phyloP scores from a whole-genome alignment of 371 early-diverging fungal species.

The Mortierella sp. region DNA sequence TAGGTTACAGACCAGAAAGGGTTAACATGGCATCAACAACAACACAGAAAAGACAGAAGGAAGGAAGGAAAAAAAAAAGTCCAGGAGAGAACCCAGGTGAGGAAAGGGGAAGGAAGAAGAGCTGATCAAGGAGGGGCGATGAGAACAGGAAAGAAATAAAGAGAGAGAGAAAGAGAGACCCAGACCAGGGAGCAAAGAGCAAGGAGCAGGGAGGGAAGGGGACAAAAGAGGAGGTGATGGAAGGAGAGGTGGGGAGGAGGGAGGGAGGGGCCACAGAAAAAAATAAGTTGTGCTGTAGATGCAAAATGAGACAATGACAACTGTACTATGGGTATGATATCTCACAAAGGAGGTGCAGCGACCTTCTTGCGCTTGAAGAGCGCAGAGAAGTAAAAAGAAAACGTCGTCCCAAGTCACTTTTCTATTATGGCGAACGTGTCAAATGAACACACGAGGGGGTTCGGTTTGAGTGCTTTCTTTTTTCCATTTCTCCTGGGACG shows the following conservation, averaged over 20 bases:
- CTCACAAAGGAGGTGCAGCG: neutral
- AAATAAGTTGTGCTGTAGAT: too few relatives aligned
- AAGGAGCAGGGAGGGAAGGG: neutral
- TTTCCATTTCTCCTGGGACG: neutral
- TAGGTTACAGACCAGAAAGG: conserved; percentile 10
- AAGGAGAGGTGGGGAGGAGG: neutral
- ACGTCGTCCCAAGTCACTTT: neutral
- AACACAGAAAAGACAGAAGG: neutral
- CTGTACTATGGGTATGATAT: neutral
- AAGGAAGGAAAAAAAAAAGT: neutral
- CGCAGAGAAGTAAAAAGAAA: neutral
- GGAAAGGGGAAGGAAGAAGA: conserved; percentile 3
- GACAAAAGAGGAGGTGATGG: neutral
- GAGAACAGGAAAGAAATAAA: neutral
- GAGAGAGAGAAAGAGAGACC: conserved; percentile 6
- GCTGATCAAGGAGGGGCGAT: conserved; percentile 1
- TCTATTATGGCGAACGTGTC: neutral
- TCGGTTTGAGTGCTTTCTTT: neutral
- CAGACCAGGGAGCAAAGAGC: neutral
- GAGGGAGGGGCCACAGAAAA: neutral
- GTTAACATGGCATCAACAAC: neutral
- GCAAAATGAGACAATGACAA: neutral
- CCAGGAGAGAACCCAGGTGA: conserved; percentile 2
- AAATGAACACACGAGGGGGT: neutral
- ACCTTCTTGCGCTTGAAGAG: neutral